These are phyloP conservation scores for Hondaea fermentalgiana DNA, from an alignment of 108 stramenopile genomes.

Conservation along the genomic window DNA sequence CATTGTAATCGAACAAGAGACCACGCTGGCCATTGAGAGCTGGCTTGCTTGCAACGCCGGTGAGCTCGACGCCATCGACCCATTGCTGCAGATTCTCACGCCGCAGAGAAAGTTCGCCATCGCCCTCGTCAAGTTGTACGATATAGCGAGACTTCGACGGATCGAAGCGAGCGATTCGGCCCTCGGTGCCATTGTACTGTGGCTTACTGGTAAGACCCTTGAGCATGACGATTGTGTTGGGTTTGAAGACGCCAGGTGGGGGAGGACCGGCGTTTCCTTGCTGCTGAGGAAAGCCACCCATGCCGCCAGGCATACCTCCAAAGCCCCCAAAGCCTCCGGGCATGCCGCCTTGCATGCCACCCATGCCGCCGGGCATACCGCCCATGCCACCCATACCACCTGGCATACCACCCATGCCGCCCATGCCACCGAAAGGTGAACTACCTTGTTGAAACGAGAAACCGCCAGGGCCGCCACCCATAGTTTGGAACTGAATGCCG, in stretches of 20 bases:
- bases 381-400: background rate
- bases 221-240: background rate
- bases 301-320: background rate
- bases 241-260: background rate
- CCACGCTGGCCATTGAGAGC: constrained; percentile 2
- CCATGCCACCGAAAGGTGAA: background rate
- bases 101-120: background rate
- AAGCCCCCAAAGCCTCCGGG: background rate
- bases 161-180: background rate
- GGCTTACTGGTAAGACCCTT: background rate
- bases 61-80: background rate
- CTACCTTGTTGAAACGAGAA: background rate
- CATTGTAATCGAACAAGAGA: background rate
- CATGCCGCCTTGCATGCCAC: background rate
- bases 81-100: background rate
- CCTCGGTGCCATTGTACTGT: background rate
- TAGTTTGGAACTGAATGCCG: background rate
- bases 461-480: background rate
- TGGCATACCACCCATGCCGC: background rate
- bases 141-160: background rate
- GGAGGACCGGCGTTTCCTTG: background rate
- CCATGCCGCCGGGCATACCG: constrained; percentile 14
- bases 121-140: background rate
- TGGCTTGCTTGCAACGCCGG: background rate
- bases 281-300: background rate